Evolutionary conservation across 164 flowering plant genomes (phyloP).

Genomic region (Vitis rotundifolia): DNA sequence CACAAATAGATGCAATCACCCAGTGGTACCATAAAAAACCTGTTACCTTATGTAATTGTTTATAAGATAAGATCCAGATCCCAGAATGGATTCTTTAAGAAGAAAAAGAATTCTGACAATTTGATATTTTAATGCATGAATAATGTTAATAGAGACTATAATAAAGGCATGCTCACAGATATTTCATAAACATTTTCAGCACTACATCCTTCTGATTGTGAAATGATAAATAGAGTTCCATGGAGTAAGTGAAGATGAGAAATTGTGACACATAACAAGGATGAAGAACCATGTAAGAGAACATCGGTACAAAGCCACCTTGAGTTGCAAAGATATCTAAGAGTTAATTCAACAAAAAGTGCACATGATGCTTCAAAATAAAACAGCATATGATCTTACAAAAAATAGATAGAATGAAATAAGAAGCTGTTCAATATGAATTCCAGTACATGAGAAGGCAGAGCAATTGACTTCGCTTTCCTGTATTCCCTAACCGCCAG

Average conservation of each 20-base stretch:
- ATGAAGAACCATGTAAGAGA: background rate
- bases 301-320: background rate
- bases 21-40: too few species aligned
- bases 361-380: slow-evolving; percentile 3
- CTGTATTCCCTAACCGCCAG: slow-evolving; percentile 96
- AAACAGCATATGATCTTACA: slow-evolving; percentile 2
- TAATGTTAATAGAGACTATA: background rate
- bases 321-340: background rate
- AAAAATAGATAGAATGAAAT: background rate
- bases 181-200: background rate
- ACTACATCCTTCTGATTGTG: background rate
- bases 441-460: slow-evolving; percentile 89
- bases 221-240: background rate
- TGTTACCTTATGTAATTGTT: too few species aligned
- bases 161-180: background rate
- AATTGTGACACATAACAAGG: too few species aligned
- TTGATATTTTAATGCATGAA: background rate
- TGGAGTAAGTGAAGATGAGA: background rate
- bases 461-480: slow-evolving; percentile 96
- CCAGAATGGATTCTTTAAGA: background rate
- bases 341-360: background rate
- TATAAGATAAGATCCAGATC: too few species aligned
- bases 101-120: background rate
- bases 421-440: background rate
- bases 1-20: too few species aligned